Evolutionary conservation across 306 rosid species (phyloP), one percentile per base, ranked within the genome.

Genomic region (Cercis canadensis): DNA sequence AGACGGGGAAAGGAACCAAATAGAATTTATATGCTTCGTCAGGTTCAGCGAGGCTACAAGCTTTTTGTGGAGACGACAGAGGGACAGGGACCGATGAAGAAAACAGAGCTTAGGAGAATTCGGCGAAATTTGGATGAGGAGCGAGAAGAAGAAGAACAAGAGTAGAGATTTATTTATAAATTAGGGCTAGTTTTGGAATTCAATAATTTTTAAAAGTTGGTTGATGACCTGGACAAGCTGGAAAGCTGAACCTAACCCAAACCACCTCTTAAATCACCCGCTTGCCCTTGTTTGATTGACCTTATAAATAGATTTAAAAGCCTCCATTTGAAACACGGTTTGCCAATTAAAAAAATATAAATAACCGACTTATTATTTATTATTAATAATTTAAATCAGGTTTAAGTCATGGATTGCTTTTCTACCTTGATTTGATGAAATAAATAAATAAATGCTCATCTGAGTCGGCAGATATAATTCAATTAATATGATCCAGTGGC

Each of bases 141-240:
- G 24, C 7, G 5, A 33, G 6, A 44, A 18, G 13, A n/a, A n/a
- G n/a, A 11, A 37, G 43, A 37, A 5, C 43, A 6, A 11, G 17
- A 29, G 11, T 1, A 1, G 2, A 19, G 8, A 10, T 33, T 41
- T 43, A 16, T 62, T 43, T 67, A 67, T 51, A 63, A 33, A 32
- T 24, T 0, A 15, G 58, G 75, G 57, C 17, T 8, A 54, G 11
- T 77, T 57, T 61, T 6, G 75, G 55, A 57, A 69, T 69, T 8
- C 37, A 8, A 37, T 9, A 2, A 7, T 2, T 33, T 17, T 2
- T 60, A 2, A 49, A 53, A 51, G 70, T 53, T 19, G 47, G 78
- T 73, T 63, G 56, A 8, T 41, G 65, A 40, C 57, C 41, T 53
- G 45, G 34, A 24, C 34, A 16, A 10, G 50, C 65, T 29, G 44